Conservation (phyloP, 306 rosid species). For the Senna tora region DNA sequence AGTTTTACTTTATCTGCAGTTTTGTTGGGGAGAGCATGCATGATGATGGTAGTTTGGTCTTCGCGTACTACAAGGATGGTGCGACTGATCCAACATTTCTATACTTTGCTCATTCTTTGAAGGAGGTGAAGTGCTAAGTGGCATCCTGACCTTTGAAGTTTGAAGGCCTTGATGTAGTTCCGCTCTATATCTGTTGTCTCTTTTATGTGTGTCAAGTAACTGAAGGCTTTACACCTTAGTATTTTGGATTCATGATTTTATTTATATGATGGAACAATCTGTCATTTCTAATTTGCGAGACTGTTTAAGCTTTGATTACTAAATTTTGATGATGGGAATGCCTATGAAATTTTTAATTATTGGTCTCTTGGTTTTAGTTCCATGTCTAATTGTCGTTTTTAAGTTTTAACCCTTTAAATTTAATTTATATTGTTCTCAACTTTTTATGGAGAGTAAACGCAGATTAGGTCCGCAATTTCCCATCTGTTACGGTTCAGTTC, state of each 20-base stretch:
- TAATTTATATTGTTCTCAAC: no score
- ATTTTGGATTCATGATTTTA: not conserved
- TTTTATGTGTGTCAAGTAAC: conserved; percentile 12
- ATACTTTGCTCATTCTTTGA: conserved; percentile 59
- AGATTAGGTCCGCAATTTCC: no score
- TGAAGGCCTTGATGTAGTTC: conserved; percentile 28
- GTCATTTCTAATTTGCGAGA: not conserved
- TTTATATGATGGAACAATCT: not conserved
- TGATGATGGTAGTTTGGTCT: conserved; percentile 58
- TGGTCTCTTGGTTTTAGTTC: not conserved
- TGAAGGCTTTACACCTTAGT: not conserved
- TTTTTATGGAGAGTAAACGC: no score
- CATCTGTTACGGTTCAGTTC: no score
- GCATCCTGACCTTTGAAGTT: conserved; percentile 30
- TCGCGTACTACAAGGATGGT: conserved; percentile 78
- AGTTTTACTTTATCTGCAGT: conserved; percentile 46
- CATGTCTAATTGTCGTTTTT: no score
- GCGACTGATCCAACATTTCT: conserved; percentile 68
- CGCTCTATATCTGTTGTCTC: conserved; percentile 23
- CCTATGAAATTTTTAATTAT: not conserved
- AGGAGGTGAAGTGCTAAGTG: conserved; percentile 69
- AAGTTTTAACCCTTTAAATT: no score
- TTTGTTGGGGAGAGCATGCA: conserved; percentile 77
- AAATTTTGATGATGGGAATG: not conserved
- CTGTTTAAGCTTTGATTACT: not conserved